A percentile compares a stretch with the other conserved stretches of the same genome.
Evolutionary conservation across 352 stramenopile genomes (phyloP).

Genomic region (Pythium scleroteichum): DNA sequence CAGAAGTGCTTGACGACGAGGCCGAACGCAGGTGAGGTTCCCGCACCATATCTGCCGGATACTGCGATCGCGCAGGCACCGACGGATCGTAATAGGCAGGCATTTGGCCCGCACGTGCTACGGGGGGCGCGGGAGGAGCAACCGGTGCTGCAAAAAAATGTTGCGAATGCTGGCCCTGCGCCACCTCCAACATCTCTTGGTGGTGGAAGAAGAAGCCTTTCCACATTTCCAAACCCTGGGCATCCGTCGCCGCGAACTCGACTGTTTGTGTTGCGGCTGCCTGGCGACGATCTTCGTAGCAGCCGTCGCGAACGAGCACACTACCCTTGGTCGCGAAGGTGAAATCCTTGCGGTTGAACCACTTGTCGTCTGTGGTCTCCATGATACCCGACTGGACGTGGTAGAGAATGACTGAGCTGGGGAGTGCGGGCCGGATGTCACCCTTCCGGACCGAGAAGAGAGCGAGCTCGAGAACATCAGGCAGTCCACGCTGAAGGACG

Average conservation of each 20-base stretch:
- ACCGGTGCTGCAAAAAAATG: background rate
- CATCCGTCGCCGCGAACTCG: constrained; percentile 61
- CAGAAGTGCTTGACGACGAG: constrained; percentile 10
- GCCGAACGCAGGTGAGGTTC: constrained; percentile 8
- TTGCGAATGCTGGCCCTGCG: background rate
- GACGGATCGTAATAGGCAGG: constrained; percentile 11
- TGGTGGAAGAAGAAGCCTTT: constrained; percentile 61
- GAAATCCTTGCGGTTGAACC: constrained; percentile 72
- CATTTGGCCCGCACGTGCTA: background rate
- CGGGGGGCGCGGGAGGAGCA: background rate
- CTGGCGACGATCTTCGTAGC: constrained; percentile 36
- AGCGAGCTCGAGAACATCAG: constrained; percentile 65
- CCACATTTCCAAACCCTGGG: constrained; percentile 50
- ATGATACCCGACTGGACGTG: constrained; percentile 51
- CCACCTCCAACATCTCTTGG: constrained; percentile 30
- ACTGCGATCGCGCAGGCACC: background rate
- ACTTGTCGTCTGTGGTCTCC: constrained; percentile 50
- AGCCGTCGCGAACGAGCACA: constrained; percentile 20
- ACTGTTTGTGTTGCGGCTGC: constrained; percentile 36
- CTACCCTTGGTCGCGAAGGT: constrained; percentile 53
- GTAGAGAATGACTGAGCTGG: constrained; percentile 60
- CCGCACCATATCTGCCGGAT: constrained; percentile 11
- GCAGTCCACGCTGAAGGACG: constrained; percentile 62
- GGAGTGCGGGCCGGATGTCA: constrained; percentile 48
- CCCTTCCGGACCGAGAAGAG: constrained; percentile 60